A percentile compares a stretch with the other conserved stretches of the same genome.
phyloP scores from a whole-genome alignment of 1,139 yeast genomes.

The Debaryomyces subglobosus region DNA sequence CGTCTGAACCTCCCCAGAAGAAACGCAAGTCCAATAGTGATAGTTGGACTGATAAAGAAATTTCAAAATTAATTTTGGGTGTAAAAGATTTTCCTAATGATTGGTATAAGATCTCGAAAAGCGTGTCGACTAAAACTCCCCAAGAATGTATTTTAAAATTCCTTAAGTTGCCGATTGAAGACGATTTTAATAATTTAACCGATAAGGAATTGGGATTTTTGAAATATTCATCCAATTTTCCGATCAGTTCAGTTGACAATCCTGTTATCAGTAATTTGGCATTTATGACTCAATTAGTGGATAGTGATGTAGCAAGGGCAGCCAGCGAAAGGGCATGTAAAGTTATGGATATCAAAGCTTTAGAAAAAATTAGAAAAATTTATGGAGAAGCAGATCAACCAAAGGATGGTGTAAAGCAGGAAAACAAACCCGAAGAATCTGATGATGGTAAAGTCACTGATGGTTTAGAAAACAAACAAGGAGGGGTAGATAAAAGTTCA shows the following conservation, averaged over 20 bases:
- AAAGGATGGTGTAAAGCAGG: conserved; percentile 1
- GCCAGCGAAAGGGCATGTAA: conserved; percentile 72
- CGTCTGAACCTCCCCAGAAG: conserved; percentile 20
- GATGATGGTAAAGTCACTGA: conserved; percentile 6
- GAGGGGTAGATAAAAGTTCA: not conserved
- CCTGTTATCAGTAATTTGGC: conserved; percentile 92
- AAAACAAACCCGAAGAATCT: conserved; percentile 9
- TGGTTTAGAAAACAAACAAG: conserved; percentile 1
- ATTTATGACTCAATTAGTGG: conserved; percentile 83
- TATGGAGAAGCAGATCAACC: conserved; percentile 16
- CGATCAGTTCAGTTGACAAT: conserved; percentile 83
- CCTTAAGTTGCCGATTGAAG: conserved; percentile 81
- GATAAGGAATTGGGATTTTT: conserved; percentile 57
- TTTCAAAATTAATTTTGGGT: conserved; percentile 61
- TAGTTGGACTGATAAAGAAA: conserved; percentile 69
- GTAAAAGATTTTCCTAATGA: conserved; percentile 61
- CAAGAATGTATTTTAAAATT: conserved; percentile 83
- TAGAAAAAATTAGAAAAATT: conserved; percentile 37
- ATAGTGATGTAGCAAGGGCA: conserved; percentile 81
- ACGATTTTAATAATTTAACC: conserved; percentile 56
- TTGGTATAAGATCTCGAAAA: conserved; percentile 76
- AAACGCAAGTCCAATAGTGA: conserved; percentile 49
- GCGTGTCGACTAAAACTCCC: conserved; percentile 67
- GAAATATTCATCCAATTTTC: conserved; percentile 79
- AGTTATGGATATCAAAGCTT: conserved; percentile 54